A percentile compares a stretch with the other conserved stretches of the same genome.
phyloP scores from a whole-genome alignment of 768 basidiomycete genomes.

The Rhodosporidiobolus odoratus region DNA sequence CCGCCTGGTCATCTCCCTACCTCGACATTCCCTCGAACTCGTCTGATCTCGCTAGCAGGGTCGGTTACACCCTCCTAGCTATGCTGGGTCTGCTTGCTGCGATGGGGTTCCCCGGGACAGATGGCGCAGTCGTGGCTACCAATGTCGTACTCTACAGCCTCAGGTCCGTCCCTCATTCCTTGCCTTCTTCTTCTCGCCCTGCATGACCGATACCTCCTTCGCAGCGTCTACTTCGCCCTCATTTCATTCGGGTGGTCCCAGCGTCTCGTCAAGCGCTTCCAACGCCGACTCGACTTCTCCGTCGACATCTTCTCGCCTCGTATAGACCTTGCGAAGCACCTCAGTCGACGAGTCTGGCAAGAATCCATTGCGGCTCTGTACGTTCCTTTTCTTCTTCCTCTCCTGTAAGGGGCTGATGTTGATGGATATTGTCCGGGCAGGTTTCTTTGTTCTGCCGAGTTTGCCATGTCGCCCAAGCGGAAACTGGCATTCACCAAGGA shows the following conservation, averaged over 20 bases:
- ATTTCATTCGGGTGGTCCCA: conserved; percentile 57
- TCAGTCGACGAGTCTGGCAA: conserved; percentile 70
- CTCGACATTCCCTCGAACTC: conserved; percentile 36
- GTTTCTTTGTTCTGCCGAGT: conserved; percentile 58
- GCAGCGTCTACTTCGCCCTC: conserved; percentile 54
- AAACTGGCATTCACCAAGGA: conserved; percentile 56
- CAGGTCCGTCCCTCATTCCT: conserved; percentile 44
- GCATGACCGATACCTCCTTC: conserved; percentile 22
- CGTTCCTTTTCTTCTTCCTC: background rate
- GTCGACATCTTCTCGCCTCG: conserved; percentile 75
- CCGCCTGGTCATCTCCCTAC: conserved; percentile 22
- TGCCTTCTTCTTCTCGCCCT: background rate
- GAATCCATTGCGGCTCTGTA: conserved; percentile 62
- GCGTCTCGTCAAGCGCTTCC: conserved; percentile 54
- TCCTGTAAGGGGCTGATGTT: background rate
- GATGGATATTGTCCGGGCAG: background rate
- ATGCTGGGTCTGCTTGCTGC: conserved; percentile 61
- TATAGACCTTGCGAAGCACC: conserved; percentile 51
- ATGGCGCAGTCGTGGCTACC: conserved; percentile 59
- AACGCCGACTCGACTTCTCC: conserved; percentile 65
- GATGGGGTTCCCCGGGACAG: conserved; percentile 56
- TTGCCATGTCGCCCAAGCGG: conserved; percentile 58
- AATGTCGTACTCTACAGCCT: conserved; percentile 63
- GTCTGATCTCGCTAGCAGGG: conserved; percentile 57
- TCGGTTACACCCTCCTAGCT: conserved; percentile 65